phyloP scores from a whole-genome alignment of 768 basidiomycete genomes.

The Phlebiopsis flavidoalba region DNA sequence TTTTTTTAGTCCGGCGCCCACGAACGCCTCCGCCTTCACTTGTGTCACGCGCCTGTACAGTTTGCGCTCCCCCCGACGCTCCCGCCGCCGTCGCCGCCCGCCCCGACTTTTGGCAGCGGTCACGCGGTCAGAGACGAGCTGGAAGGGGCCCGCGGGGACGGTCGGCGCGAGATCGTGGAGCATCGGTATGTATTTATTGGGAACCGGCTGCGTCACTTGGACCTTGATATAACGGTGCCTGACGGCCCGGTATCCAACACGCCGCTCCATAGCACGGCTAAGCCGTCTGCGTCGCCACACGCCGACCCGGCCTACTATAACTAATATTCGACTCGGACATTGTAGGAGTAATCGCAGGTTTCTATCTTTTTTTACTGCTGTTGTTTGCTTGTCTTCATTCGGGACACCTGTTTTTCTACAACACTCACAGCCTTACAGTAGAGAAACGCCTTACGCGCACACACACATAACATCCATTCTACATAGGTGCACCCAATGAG shows the following conservation, averaged over 20 bases:
- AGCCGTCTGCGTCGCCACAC: background rate
- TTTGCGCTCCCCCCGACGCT: background rate
- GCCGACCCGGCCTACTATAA: background rate
- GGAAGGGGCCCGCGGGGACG: background rate
- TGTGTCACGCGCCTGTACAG: conserved; percentile 36
- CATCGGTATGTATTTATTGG: no score
- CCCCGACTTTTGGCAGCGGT: no score
- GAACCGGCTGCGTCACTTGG: background rate
- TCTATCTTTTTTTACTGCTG: no score
- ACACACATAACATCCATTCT: no score
- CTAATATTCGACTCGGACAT: background rate
- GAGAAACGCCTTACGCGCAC: no score
- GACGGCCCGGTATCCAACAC: no score
- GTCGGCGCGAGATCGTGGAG: no score
- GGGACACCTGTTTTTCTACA: background rate
- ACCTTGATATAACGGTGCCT: background rate
- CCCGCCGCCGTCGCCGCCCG: background rate
- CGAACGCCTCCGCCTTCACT: conserved; percentile 41
- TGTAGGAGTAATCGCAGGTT: background rate
- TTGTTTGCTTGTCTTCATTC: background rate
- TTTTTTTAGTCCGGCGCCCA: no score
- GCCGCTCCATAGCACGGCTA: background rate
- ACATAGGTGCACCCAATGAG: no score
- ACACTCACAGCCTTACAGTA: no score
- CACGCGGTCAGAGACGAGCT: background rate